phyloP scores from a whole-genome alignment of 1,284 basidiomycete genomes.

The Fomitopsis palustris region DNA sequence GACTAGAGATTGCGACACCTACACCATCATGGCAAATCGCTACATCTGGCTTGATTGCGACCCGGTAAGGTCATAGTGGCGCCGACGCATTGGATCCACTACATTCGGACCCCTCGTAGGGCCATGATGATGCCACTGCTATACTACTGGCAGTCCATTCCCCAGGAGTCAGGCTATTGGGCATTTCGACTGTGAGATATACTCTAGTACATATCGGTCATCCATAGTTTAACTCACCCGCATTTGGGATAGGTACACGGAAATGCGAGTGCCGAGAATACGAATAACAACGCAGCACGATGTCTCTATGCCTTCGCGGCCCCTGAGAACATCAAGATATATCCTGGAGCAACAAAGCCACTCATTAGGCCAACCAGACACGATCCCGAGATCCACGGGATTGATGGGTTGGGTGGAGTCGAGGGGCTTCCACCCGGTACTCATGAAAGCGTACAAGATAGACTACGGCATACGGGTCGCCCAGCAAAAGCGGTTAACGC shows the following conservation, averaged over 20 bases:
- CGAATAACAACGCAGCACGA: conserved; percentile 67
- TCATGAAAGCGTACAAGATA: conserved; percentile 43
- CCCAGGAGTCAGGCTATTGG: conserved; percentile 61
- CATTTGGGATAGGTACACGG: conserved; percentile 62
- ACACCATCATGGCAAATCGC: background rate
- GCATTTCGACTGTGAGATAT: conserved; percentile 69
- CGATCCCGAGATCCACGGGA: conserved; percentile 74
- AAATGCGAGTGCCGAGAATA: conserved; percentile 63
- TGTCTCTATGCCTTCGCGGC: conserved; percentile 72
- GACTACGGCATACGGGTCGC: conserved; percentile 41
- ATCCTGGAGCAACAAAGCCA: conserved; percentile 66
- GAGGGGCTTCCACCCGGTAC: conserved; percentile 58
- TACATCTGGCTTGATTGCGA: conserved; percentile 55
- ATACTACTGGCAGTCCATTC: conserved; percentile 71
- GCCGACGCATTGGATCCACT: background rate
- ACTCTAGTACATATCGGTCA: background rate
- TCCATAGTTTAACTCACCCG: background rate
- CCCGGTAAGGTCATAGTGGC: conserved; percentile 36
- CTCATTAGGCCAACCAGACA: conserved; percentile 40
- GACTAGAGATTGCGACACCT: too few relatives aligned
- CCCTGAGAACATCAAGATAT: conserved; percentile 51
- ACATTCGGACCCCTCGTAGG: conserved; percentile 38
- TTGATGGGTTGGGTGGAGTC: conserved; percentile 77
- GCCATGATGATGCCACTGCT: conserved; percentile 83
- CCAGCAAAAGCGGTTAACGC: conserved; percentile 58